Evolutionary conservation across 441 rosid genomes (phyloP).

Genomic region (Eutrema salsugineum): DNA sequence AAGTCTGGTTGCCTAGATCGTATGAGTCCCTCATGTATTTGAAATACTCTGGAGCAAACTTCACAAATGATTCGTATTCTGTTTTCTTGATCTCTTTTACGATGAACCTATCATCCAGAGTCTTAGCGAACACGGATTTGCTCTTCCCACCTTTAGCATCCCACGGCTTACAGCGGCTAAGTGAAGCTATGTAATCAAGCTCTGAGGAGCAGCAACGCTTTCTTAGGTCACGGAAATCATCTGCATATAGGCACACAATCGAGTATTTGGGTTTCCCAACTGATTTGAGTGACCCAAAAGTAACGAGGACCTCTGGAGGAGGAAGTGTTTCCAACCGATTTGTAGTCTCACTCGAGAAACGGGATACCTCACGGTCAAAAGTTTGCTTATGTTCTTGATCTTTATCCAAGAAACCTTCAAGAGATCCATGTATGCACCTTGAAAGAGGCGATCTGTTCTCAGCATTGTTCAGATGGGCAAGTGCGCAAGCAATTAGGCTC

Average conservation of each 20-base stretch:
- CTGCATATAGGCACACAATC: slow-evolving; percentile 65
- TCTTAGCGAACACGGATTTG: slow-evolving; percentile 83
- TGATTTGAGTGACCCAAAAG: slow-evolving; percentile 59
- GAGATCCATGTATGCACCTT: slow-evolving; percentile 53
- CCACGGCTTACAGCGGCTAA: slow-evolving; percentile 90
- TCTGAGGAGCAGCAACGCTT: slow-evolving; percentile 69
- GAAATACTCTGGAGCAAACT: slow-evolving; percentile 79
- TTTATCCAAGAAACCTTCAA: slow-evolving; percentile 55
- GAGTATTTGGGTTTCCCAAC: slow-evolving; percentile 81
- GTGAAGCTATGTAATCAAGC: slow-evolving; percentile 79
- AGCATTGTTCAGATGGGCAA: slow-evolving; percentile 45
- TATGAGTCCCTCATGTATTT: slow-evolving; percentile 79
- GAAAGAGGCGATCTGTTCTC: slow-evolving; percentile 38
- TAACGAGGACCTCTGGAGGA: slow-evolving; percentile 53
- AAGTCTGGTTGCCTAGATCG: slow-evolving; percentile 80
- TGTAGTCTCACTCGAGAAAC: slow-evolving; percentile 74
- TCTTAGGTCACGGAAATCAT: slow-evolving; percentile 78
- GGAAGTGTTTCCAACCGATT: slow-evolving; percentile 58
- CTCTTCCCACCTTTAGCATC: slow-evolving; percentile 99
- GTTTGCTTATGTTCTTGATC: slow-evolving; percentile 42
- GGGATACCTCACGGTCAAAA: slow-evolving; percentile 52
- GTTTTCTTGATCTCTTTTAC: slow-evolving; percentile 96
- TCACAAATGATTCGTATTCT: slow-evolving; percentile 86
- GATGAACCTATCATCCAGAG: slow-evolving; percentile 84
- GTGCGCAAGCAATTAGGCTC: slow-evolving; percentile 87